phyloP scores from a whole-genome alignment of 345 rosid species.

The Sonneratia caseolaris region DNA sequence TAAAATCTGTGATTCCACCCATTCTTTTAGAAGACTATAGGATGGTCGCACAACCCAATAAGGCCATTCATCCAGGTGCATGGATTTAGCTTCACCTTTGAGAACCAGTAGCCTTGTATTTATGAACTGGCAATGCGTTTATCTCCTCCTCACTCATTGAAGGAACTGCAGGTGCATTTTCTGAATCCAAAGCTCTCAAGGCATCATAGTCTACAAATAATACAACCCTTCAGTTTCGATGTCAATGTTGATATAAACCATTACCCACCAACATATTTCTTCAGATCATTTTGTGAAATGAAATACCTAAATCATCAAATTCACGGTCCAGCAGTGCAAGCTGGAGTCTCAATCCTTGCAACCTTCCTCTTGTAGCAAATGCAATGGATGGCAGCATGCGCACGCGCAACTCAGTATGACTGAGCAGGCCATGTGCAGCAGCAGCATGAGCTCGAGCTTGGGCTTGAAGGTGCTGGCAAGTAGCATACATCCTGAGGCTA shows the following conservation, averaged over 20 bases:
- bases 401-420: constrained; percentile 80
- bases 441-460: constrained; percentile 93
- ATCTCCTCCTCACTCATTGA: constrained; percentile 98
- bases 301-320: constrained; percentile 79
- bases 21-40: not conserved
- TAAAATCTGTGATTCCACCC: not conserved
- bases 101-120: constrained; percentile 46
- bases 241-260: not conserved
- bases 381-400: constrained; percentile 89
- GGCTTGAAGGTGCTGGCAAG: constrained; percentile 91
- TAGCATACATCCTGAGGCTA: constrained; percentile 81
- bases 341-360: constrained; percentile 93
- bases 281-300: too few relatives aligned
- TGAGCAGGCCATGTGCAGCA: constrained; percentile 72
- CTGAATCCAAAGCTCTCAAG: constrained; percentile 83
- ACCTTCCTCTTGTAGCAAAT: constrained; percentile 78
- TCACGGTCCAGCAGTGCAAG: constrained; percentile 94
- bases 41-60: not conserved
- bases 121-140: constrained; percentile 79
- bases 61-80: not conserved
- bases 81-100: constrained; percentile 30
- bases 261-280: not conserved
- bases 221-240: not conserved
- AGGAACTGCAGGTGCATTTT: constrained; percentile 40
- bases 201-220: constrained; percentile 71